Evolutionary conservation across 1,284 basidiomycete genomes (phyloP).

Genomic region (Hymenochaete sp.): DNA sequence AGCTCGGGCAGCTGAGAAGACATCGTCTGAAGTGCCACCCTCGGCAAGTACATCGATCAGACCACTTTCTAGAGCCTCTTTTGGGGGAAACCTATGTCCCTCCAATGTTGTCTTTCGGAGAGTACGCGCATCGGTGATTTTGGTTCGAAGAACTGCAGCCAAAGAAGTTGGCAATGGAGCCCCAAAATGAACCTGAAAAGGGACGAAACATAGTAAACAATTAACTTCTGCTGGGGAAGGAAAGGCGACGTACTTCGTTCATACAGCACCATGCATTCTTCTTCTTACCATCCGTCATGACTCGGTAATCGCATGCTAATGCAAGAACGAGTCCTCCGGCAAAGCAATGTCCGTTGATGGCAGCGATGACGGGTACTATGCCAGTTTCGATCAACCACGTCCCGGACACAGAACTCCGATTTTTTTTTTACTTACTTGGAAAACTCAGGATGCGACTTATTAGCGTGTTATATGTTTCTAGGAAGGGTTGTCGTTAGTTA

Average conservation of each 20-base stretch:
- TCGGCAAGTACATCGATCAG: conserved; percentile 67
- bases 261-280: conserved; percentile 82
- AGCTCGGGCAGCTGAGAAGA: conserved; percentile 40
- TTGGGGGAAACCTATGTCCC: conserved; percentile 74
- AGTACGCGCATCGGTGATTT: conserved; percentile 51
- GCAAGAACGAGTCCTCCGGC: conserved; percentile 80
- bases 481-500: conserved; percentile 15
- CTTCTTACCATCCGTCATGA: conserved; percentile 77
- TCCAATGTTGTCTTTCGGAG: conserved; percentile 76
- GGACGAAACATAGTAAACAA: conserved; percentile 1
- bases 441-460: conserved; percentile 52
- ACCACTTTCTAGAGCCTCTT: conserved; percentile 60
- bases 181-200: conserved; percentile 67
- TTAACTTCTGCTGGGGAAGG: not conserved
- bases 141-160: conserved; percentile 55
- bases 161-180: conserved; percentile 73
- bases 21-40: conserved; percentile 43
- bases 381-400: conserved; percentile 7
- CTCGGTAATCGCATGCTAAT: conserved; percentile 80
- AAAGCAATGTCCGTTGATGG: conserved; percentile 88
- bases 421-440: conserved; percentile 43
- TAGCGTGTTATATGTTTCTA: conserved; percentile 50
- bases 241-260: conserved; percentile 58
- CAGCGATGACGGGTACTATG: conserved; percentile 74
- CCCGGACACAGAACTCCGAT: not conserved